These are phyloP conservation scores for Colletotrichum sp. DNA, from an alignment of 2,329 filamentous ascomycete genomes.

Conservation along the genomic window DNA sequence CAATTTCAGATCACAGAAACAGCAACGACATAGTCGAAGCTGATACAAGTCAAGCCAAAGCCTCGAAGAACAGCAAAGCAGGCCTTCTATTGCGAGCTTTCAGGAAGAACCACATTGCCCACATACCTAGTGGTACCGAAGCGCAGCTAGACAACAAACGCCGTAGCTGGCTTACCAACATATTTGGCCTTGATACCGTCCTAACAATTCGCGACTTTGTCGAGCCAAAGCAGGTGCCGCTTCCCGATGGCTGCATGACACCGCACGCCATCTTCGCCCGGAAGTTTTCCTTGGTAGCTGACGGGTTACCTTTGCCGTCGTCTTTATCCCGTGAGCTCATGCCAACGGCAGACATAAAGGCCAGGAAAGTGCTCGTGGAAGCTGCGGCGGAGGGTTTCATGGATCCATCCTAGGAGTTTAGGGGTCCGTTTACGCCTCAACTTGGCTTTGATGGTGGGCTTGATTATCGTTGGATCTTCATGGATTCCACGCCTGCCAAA, in stretches of 20 bases:
- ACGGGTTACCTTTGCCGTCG: conserved; percentile 35
- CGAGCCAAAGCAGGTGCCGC: conserved; percentile 26
- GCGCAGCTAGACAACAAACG: background rate
- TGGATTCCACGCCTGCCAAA: background rate
- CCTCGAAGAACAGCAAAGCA: background rate
- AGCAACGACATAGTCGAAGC: conserved; percentile 1
- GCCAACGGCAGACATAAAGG: conserved; percentile 47
- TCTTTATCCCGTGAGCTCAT: conserved; percentile 38
- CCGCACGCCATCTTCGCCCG: conserved; percentile 51
- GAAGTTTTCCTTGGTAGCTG: conserved; percentile 42
- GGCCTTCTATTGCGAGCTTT: background rate
- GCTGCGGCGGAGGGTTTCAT: conserved; percentile 31
- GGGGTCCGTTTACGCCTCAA: conserved; percentile 49
- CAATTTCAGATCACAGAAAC: conserved; percentile 20
- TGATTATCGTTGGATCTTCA: conserved; percentile 40
- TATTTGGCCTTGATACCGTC: conserved; percentile 11
- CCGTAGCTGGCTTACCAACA: background rate
- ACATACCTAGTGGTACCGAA: background rate
- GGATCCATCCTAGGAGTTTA: conserved; percentile 35
- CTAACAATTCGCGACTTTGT: background rate
- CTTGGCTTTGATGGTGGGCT: conserved; percentile 50
- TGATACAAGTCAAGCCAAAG: background rate
- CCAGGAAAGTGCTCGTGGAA: conserved; percentile 36
- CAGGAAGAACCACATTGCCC: background rate
- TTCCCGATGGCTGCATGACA: conserved; percentile 39